A percentile compares a stretch with the other conserved stretches of the same genome.
These are phyloP conservation scores for Artemisia tridentata DNA, from an alignment of 129 eudicot species.

Conservation along the genomic window DNA sequence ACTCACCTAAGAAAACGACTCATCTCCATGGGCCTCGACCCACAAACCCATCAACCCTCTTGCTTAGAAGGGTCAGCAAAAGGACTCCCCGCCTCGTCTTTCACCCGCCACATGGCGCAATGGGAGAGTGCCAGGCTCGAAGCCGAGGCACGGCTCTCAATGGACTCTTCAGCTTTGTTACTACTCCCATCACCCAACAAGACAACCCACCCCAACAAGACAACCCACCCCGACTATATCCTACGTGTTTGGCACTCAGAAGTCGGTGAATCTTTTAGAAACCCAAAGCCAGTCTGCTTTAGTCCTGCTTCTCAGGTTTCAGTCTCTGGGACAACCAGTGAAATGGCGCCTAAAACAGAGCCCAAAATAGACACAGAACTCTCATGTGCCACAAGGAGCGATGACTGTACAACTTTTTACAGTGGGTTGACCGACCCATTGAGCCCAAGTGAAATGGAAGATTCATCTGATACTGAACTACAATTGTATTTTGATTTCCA, in stretches of 20 bases:
- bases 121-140: conserved; percentile 98
- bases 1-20: conserved; percentile 79
- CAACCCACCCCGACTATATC: not conserved
- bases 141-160: conserved; percentile 91
- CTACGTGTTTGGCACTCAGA: too few species aligned
- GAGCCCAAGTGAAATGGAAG: conserved; percentile 63
- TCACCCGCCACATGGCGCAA: conserved; percentile 96
- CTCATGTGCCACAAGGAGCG: conserved; percentile 16
- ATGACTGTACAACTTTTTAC: conserved; percentile 15
- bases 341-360: conserved; percentile 18
- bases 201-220: conserved; percentile 15
- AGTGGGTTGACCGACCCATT: conserved; percentile 35
- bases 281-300: conserved; percentile 16
- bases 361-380: conserved; percentile 24
- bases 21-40: conserved; percentile 72
- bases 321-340: conserved; percentile 48
- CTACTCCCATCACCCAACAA: conserved; percentile 24
- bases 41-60: conserved; percentile 75
- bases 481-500: conserved; percentile 71
- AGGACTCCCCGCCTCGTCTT: conserved; percentile 50
- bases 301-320: conserved; percentile 72
- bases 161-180: conserved; percentile 38
- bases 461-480: conserved; percentile 63
- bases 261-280: too few species aligned
- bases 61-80: conserved; percentile 20